These are phyloP conservation scores for Colletotrichum spaethianum DNA, from an alignment of 2,329 filamentous ascomycete genomes.

Conservation along the genomic window DNA sequence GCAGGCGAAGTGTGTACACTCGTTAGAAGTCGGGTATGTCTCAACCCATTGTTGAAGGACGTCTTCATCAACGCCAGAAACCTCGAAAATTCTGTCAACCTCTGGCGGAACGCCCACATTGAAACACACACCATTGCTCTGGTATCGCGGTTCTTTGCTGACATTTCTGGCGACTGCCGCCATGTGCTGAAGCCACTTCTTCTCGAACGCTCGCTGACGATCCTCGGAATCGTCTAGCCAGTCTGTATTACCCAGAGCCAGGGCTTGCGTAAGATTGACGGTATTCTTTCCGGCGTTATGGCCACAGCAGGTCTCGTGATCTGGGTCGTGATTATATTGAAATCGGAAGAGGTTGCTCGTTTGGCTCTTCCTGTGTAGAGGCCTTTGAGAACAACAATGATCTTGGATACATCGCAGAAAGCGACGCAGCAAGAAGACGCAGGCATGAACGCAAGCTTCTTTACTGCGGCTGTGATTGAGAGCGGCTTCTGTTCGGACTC, in stretches of 20 bases:
- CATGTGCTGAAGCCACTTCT: conserved; percentile 30
- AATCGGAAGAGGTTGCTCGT: conserved; percentile 66
- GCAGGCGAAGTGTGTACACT: conserved; percentile 70
- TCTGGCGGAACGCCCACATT: neutral
- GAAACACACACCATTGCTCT: conserved; percentile 19
- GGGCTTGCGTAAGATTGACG: neutral
- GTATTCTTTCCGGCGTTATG: neutral
- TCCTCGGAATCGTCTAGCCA: conserved; percentile 49
- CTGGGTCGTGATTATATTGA: conserved; percentile 69
- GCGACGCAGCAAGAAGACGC: conserved; percentile 71
- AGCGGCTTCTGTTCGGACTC: neutral
- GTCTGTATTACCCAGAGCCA: conserved; percentile 43
- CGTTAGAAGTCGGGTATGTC: conserved; percentile 68
- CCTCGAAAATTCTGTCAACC: neutral
- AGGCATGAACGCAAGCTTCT: conserved; percentile 51
- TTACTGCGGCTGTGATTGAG: neutral
- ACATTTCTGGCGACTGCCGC: neutral
- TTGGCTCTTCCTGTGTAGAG: conserved; percentile 59
- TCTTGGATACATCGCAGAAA: conserved; percentile 64
- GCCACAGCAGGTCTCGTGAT: conserved; percentile 24
- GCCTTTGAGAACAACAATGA: conserved; percentile 70
- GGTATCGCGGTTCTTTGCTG: neutral
- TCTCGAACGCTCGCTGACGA: conserved; percentile 25
- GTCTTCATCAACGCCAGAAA: conserved; percentile 46
- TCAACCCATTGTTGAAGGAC: conserved; percentile 63